Percentiles rank a stretch among this genome's conserved stretches.
phyloP scores from a whole-genome alignment of 495 filamentous ascomycete genomes.

The Podospora fimiseda region DNA sequence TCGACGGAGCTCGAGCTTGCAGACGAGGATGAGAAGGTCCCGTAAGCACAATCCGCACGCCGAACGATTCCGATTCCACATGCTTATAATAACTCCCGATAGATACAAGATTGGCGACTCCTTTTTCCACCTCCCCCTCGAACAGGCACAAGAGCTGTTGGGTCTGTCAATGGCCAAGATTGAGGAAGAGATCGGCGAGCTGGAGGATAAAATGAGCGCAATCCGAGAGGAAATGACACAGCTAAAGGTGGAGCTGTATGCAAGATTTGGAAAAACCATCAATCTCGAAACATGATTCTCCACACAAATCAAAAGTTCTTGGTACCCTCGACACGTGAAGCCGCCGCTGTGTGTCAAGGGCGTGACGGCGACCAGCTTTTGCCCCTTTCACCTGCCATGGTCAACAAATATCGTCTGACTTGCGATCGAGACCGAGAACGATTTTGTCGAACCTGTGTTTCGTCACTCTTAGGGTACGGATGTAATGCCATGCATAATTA shows the following conservation, averaged over 20 bases:
- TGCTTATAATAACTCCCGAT: constrained; percentile 16
- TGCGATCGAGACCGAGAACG: not conserved
- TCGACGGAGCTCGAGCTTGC: constrained; percentile 86
- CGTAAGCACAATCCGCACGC: constrained; percentile 46
- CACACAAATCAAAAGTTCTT: not conserved
- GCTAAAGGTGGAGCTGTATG: constrained; percentile 87
- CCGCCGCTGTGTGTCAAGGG: not conserved
- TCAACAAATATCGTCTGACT: not conserved
- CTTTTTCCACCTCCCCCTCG: constrained; percentile 78
- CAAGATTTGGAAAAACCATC: constrained; percentile 88
- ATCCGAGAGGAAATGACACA: constrained; percentile 79
- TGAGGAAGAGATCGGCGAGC: constrained; percentile 62
- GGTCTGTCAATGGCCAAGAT: constrained; percentile 61
- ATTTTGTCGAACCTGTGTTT: not conserved
- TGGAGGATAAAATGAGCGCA: constrained; percentile 68
- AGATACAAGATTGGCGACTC: constrained; percentile 97
- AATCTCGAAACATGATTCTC: constrained; percentile 76
- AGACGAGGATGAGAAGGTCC: constrained; percentile 89
- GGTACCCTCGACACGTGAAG: not conserved
- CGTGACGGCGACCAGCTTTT: not conserved
- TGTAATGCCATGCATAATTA: not conserved
- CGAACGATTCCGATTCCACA: not conserved
- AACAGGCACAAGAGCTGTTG: constrained; percentile 80
- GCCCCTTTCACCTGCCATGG: constrained; percentile 1
- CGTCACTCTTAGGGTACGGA: not conserved